A percentile compares a stretch with the other conserved stretches of the same genome.
phyloP scores from a whole-genome alignment of 768 basidiomycete genomes.

The Bullera alba region DNA sequence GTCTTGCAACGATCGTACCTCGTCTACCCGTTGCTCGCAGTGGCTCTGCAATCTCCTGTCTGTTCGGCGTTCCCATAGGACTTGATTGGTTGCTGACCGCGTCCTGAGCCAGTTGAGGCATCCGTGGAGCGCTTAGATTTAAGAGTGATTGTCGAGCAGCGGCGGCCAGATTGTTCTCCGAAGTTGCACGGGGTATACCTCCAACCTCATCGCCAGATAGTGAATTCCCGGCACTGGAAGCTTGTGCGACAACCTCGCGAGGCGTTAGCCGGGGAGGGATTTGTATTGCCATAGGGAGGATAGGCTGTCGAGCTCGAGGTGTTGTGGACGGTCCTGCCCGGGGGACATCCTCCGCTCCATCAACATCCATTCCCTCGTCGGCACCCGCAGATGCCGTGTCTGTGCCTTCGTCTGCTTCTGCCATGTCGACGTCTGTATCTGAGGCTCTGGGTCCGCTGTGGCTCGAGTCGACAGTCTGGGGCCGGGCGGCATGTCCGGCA shows the following conservation, averaged over 20 bases:
- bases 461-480: neutral
- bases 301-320: conserved; percentile 24
- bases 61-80: conserved; percentile 40
- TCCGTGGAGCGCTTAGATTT: conserved; percentile 21
- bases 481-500: neutral
- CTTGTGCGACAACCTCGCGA: conserved; percentile 9
- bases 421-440: conserved; percentile 42
- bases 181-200: conserved; percentile 24
- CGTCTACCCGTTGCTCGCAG: conserved; percentile 16
- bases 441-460: conserved; percentile 4
- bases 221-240: conserved; percentile 29
- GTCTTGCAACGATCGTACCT: conserved; percentile 40
- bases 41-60: conserved; percentile 14
- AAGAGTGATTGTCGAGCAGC: conserved; percentile 18
- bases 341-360: conserved; percentile 1
- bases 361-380: conserved; percentile 55
- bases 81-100: conserved; percentile 39
- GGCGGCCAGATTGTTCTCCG: conserved; percentile 22
- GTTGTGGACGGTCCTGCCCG: conserved; percentile 22
- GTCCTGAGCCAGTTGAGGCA: conserved; percentile 29
- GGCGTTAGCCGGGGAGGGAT: conserved; percentile 8
- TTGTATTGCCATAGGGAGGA: conserved; percentile 30
- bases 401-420: conserved; percentile 52
- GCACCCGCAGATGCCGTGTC: conserved; percentile 53
- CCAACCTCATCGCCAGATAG: conserved; percentile 25